Evolutionary conservation across 2,329 filamentous ascomycete species (phyloP), one percentile per base, ranked within the genome.

Genomic region (Nothomitra cinnamomea): DNA sequence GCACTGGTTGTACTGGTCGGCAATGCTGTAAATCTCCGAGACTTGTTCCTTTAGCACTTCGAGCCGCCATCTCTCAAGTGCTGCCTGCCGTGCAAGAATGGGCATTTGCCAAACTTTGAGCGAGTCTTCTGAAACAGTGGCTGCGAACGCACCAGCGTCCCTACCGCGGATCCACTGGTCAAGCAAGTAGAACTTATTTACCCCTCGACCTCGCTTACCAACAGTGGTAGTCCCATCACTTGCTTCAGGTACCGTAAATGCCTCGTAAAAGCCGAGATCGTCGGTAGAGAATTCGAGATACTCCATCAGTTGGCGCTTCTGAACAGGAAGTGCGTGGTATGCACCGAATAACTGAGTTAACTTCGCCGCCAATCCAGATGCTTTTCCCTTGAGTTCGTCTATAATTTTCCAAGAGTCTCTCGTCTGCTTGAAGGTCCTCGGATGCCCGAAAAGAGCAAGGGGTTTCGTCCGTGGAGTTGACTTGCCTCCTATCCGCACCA

Each of bases 401-500:
- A 80, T 72, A 13, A 72, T 61, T 0, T 51, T 3, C 68, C 69
- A 74, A 1, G 66, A 63, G 1, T 59, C 42, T 1, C n/a, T 32
- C 4, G 60, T 65, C 2, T 66, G 63, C n/a, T 56, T 64, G 52
- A 65, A 70, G 1, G 38, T 58, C 0, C 55, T 60, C 0, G 56
- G 57, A 51, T 76, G 72, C 21, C 69, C 65, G 0, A 62, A 68
- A 1, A 84, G 62, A 1, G 62, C 69, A 0, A 85, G 64, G 0
- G 58, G 51, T 1, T 67, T 65, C 0, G 79, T 85, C 2, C 64
- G 62, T 0, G 60, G 24, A 0, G 73, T 78, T 0, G 61, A 75
- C 56, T 84, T 84, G 0, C 72, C 73, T 0, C 83, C 83, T 0
- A 87, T 68, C 0, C 84, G 74, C 0, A 83, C 74, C 54, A 87